Base-by-base conservation (phyloP, 768 basidiomycete species). In the Ramaria rubella region DNA sequence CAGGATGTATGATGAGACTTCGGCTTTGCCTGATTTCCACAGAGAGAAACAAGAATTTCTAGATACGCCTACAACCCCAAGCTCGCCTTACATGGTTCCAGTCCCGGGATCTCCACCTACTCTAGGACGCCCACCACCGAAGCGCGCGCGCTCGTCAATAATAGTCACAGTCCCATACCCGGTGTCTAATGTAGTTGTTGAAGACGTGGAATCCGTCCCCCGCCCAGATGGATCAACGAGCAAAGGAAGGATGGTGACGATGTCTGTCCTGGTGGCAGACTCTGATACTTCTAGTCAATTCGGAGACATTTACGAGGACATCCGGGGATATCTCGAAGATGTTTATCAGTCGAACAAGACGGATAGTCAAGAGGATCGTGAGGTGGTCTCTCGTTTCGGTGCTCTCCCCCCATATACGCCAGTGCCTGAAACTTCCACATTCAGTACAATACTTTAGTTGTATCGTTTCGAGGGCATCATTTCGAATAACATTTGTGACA, bases 201-300 rank as follows among this genome's bases (percentile, higher is more conserved):
- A 21, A 50, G 30, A 33, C 27, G 14, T 33, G 9, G n/a, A 27
- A 19, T 3, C 26, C 8, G 26, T 50, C 27, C 49, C 23, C 27
- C 24, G 49, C 9, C 49, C 49, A 27, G 30, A 50, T 27, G 49
- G 49, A 26, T 29, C 49, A 21, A 50, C 24, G 21, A 27, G 49
- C 4, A 50, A 50, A 14, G 30, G 49, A 11, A 19, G 49, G 21
- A 50, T 50, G 49, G 23, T 50, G 19, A 50, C 49, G 11, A 50
- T 50, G 49, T 50, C 49, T 15, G 49, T 50, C 9, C 15, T 50
- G 30, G 49, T 50, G n/a, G 49, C 24, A 15, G 49, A 50, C 27
- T 50, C 26, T 15, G 49, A 33, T 15, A 33, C 12, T 33, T 27
- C 23, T 15, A 30, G 12, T 33, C 30, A 19, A 14, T 19, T 19